Evolutionary conservation across 148 eudicot species (phyloP).

Genomic region (Fagopyrum esculentum): DNA sequence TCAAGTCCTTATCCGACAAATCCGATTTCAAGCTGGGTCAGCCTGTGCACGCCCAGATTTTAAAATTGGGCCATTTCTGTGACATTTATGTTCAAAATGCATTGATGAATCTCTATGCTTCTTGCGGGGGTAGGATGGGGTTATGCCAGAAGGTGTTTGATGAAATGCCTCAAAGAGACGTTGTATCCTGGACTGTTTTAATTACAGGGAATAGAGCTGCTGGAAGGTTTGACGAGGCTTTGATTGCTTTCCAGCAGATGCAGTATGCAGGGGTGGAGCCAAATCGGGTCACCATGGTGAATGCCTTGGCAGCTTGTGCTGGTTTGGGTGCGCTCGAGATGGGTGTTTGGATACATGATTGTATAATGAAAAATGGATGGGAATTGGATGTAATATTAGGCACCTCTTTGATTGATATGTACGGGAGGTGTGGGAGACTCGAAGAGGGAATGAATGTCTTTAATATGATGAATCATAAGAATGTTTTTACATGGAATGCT

Average conservation of each 20-base stretch:
- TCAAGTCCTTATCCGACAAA: conserved; percentile 34
- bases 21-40: conserved; percentile 29
- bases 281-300: conserved; percentile 39
- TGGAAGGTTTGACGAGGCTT: conserved; percentile 34
- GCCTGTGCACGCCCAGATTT: conserved; percentile 31
- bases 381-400: conserved; percentile 43
- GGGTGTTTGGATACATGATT: conserved; percentile 47
- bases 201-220: conserved; percentile 41
- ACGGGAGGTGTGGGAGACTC: conserved; percentile 47
- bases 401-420: conserved; percentile 55
- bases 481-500: conserved; percentile 44
- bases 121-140: conserved; percentile 28
- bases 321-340: conserved; percentile 33
- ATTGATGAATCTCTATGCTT: conserved; percentile 43
- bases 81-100: conserved; percentile 48
- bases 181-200: conserved; percentile 46
- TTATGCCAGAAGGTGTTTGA: conserved; percentile 55
- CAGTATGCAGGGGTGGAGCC: conserved; percentile 38
- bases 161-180: conserved; percentile 37
- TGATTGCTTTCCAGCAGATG: conserved; percentile 38
- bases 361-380: conserved; percentile 26
- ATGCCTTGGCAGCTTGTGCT: conserved; percentile 48
- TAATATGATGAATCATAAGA: conserved; percentile 28
- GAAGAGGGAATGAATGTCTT: conserved; percentile 34
- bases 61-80: conserved; percentile 39